phyloP scores from a whole-genome alignment of 441 rosid genomes.

The Pelargonium myrrhifolium region DNA sequence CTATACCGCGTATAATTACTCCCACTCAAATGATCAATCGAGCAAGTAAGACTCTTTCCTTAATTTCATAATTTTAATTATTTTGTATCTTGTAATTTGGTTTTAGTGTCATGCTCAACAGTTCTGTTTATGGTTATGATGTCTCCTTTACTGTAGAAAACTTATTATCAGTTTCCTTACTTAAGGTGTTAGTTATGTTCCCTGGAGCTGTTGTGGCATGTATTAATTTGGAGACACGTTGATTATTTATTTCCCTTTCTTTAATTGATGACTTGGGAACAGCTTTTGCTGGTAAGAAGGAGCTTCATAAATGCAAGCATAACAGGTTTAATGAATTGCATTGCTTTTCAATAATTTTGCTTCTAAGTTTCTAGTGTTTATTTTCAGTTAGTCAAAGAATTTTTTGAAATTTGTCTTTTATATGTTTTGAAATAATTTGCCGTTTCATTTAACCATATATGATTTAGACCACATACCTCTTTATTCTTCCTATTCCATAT shows the following conservation, averaged over 20 bases:
- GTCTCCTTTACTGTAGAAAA: background rate
- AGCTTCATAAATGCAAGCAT: background rate
- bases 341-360: background rate
- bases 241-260: background rate
- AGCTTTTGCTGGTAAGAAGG: background rate
- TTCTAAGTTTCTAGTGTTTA: too few species aligned
- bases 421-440: background rate
- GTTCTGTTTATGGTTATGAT: background rate
- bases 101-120: background rate
- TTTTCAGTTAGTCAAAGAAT: too few species aligned
- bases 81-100: background rate
- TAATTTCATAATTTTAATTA: conserved; percentile 14
- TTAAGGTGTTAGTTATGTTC: background rate
- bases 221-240: background rate
- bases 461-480: background rate
- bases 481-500: too few species aligned
- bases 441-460: background rate
- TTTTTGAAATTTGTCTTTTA: background rate
- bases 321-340: background rate
- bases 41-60: conserved; percentile 56
- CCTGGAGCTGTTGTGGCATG: background rate
- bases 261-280: background rate
- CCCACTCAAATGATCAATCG: conserved; percentile 88
- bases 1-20: conserved; percentile 81
- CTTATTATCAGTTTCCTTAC: too few species aligned